These are phyloP conservation scores for Anisodus acutangulus DNA, from an alignment of 257 asterid species.

Conservation along the genomic window DNA sequence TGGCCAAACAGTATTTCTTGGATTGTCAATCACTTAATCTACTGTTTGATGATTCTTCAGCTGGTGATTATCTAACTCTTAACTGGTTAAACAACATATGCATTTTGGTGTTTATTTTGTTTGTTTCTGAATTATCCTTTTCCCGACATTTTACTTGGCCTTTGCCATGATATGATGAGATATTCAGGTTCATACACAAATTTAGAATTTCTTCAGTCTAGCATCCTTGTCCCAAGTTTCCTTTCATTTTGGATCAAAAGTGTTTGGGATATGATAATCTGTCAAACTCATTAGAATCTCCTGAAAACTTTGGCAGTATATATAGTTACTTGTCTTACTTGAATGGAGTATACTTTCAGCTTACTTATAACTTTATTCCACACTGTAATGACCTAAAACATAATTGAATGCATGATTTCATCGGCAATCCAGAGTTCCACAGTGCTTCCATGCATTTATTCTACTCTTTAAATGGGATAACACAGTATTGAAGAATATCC, in stretches of 20 bases:
- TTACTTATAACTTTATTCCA: slow-evolving; percentile 4
- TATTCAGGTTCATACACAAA: neutral
- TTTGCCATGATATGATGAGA: slow-evolving; percentile 24
- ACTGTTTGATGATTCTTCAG: slow-evolving; percentile 64
- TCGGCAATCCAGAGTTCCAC: too few species aligned
- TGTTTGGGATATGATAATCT: slow-evolving; percentile 14
- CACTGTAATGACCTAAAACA: neutral
- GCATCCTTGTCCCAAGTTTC: neutral
- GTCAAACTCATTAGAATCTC: slow-evolving; percentile 4
- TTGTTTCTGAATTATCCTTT: slow-evolving; percentile 21
- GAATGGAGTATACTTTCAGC: slow-evolving; percentile 17
- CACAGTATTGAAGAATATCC: too few species aligned
- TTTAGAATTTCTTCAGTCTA: slow-evolving; percentile 3
- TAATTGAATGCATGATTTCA: neutral
- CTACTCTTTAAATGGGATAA: too few species aligned
- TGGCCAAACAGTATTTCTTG: slow-evolving; percentile 88
- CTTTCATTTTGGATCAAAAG: neutral
- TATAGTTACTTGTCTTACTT: slow-evolving; percentile 19
- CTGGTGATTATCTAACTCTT: slow-evolving; percentile 62
- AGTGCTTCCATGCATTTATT: too few species aligned
- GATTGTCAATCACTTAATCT: slow-evolving; percentile 80
- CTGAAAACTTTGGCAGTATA: neutral
- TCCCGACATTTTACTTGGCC: neutral
- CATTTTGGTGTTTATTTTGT: neutral
- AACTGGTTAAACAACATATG: neutral